A percentile compares a stretch with the other conserved stretches of the same genome.
phyloP scores from a whole-genome alignment of 2,329 filamentous ascomycete species.

The Aureobasidium sp. region DNA sequence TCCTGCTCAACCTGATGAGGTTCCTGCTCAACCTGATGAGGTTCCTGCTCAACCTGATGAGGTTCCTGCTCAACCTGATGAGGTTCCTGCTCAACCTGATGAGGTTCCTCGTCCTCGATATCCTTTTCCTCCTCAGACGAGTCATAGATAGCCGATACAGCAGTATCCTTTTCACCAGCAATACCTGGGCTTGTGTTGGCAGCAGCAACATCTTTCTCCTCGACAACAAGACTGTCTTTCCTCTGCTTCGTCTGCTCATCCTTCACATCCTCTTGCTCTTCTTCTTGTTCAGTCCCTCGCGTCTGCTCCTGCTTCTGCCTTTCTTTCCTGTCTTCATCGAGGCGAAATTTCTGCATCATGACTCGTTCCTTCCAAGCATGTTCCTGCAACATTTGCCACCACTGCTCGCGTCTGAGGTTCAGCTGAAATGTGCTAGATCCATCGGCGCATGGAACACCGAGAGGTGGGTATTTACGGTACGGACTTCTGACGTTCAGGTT shows the following conservation, averaged over 20 bases:
- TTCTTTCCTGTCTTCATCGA: background rate
- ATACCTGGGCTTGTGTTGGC: background rate
- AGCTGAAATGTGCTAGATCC: background rate
- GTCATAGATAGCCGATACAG: background rate
- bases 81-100: background rate
- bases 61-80: background rate
- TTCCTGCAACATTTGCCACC: slow-evolving; percentile 3
- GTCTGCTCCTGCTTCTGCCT: background rate
- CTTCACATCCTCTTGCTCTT: background rate
- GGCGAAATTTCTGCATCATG: background rate
- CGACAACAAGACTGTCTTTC: background rate
- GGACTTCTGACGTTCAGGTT: background rate
- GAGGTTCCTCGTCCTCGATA: background rate
- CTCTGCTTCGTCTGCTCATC: background rate
- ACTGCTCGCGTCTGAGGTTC: background rate
- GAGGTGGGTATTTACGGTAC: background rate
- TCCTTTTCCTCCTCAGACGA: background rate
- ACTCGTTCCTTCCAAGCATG: background rate
- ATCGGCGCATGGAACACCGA: background rate
- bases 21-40: background rate
- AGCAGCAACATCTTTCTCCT: background rate
- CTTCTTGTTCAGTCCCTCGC: background rate
- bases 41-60: background rate
- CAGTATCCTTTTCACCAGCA: background rate
- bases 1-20: background rate